These are phyloP conservation scores for Leishmania arabica DNA, from an alignment of 208 protist species.

Conservation along the genomic window DNA sequence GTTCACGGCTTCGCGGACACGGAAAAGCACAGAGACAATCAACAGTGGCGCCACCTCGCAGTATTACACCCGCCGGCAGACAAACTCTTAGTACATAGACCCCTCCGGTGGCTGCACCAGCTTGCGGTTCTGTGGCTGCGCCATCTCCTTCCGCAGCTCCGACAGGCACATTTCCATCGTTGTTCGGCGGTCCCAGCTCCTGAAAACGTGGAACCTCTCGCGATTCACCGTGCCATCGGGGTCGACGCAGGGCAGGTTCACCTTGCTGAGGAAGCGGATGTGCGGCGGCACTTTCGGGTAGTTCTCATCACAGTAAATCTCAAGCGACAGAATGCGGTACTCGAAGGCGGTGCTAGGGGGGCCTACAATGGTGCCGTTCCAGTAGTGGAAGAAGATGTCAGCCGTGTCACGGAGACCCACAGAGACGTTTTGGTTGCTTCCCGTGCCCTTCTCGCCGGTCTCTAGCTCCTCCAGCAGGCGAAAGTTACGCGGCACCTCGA, in stretches of 20 bases:
- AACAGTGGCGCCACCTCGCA: not conserved
- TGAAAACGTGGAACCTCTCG: conserved; percentile 72
- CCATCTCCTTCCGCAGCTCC: conserved; percentile 88
- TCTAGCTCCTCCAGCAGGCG: conserved; percentile 90
- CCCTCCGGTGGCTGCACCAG: conserved; percentile 86
- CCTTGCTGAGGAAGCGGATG: conserved; percentile 82
- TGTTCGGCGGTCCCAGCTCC: conserved; percentile 74
- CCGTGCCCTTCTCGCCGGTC: conserved; percentile 90
- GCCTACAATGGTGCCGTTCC: conserved; percentile 92
- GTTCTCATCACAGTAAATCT: conserved; percentile 91
- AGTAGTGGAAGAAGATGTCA: conserved; percentile 92
- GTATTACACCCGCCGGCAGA: not conserved
- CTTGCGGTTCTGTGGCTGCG: conserved; percentile 77
- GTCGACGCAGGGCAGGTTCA: conserved; percentile 88
- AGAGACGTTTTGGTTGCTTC: conserved; percentile 87
- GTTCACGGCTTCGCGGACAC: not conserved
- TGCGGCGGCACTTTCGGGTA: conserved; percentile 87
- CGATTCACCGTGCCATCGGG: conserved; percentile 78
- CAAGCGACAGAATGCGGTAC: conserved; percentile 86
- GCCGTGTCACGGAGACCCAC: conserved; percentile 87
- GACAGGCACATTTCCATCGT: conserved; percentile 92
- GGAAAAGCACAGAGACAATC: not conserved
- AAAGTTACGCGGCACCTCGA: conserved; percentile 93
- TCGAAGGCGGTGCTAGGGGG: conserved; percentile 89
- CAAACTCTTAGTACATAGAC: conserved; percentile 43